phyloP scores from a whole-genome alignment of 148 eudicot species.

The Camellia granthamiana region DNA sequence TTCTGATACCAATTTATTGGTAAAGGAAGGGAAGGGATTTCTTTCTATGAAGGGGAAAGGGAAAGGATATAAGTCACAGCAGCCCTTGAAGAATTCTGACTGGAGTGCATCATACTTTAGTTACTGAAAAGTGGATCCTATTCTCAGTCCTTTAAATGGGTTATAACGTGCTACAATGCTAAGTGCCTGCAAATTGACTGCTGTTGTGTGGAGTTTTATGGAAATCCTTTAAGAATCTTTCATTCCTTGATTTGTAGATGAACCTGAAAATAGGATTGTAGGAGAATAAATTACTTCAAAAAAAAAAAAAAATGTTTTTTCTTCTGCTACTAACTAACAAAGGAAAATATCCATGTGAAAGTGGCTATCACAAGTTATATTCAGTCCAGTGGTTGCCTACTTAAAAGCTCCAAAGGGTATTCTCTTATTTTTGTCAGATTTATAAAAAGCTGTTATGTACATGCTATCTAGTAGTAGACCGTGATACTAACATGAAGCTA shows the following conservation, averaged over 20 bases:
- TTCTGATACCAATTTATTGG: background rate
- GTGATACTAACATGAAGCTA: background rate
- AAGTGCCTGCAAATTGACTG: background rate
- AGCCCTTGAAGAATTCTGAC: background rate
- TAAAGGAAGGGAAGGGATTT: background rate
- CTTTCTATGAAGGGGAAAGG: background rate
- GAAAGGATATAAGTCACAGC: background rate
- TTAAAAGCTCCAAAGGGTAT: background rate
- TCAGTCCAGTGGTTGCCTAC: background rate
- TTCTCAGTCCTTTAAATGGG: background rate
- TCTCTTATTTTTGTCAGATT: background rate
- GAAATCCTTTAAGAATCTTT: background rate
- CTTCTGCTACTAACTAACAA: no score
- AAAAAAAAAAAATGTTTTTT: no score
- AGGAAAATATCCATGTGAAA: no score
- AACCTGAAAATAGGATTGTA: background rate
- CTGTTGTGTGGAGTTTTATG: background rate
- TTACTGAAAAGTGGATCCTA: background rate
- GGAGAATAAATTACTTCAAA: background rate
- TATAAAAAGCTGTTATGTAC: background rate
- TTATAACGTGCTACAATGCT: background rate
- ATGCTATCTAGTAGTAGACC: background rate
- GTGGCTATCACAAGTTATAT: no score
- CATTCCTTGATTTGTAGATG: background rate
- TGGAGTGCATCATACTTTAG: background rate